These are phyloP conservation scores for Withania somnifera DNA, from an alignment of 305 asterid genomes.

Conservation along the genomic window DNA sequence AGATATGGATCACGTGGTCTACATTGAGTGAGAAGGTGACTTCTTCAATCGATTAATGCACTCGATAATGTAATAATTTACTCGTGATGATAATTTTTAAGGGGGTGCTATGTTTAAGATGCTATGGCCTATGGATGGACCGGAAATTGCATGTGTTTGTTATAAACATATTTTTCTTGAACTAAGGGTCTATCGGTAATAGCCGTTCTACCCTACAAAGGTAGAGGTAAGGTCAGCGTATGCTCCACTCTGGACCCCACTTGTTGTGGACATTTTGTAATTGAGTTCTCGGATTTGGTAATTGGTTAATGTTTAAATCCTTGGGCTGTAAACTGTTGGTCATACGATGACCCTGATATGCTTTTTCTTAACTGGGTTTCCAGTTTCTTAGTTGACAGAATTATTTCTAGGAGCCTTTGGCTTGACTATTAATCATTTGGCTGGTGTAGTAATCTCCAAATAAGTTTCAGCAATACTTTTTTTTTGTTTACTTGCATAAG, in stretches of 20 bases:
- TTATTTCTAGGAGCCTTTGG: too few relatives aligned
- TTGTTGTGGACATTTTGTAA: not conserved
- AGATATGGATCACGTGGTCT: not conserved
- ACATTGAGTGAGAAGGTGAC: not conserved
- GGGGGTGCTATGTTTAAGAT: not conserved
- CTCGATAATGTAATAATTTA: not conserved
- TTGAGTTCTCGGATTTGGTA: not conserved
- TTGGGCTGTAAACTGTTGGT: not conserved
- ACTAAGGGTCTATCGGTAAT: too few relatives aligned
- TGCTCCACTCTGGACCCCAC: too few relatives aligned
- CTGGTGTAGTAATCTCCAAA: too few relatives aligned
- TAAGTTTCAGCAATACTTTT: too few relatives aligned
- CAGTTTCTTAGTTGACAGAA: not conserved
- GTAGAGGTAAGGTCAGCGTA: too few relatives aligned
- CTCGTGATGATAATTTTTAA: not conserved
- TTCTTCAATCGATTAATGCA: not conserved
- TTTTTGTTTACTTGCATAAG: too few relatives aligned
- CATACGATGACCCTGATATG: not conserved
- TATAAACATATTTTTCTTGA: too few relatives aligned
- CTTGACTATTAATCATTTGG: too few relatives aligned
- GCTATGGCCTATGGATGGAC: not conserved
- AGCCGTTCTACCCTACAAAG: too few relatives aligned
- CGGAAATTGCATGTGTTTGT: not conserved
- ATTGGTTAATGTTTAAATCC: not conserved
- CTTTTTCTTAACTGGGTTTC: not conserved